Evolutionary conservation across 495 filamentous ascomycete genomes (phyloP), one percentile per base, ranked within the genome.

Genomic region (Trichoderma reesei): DNA sequence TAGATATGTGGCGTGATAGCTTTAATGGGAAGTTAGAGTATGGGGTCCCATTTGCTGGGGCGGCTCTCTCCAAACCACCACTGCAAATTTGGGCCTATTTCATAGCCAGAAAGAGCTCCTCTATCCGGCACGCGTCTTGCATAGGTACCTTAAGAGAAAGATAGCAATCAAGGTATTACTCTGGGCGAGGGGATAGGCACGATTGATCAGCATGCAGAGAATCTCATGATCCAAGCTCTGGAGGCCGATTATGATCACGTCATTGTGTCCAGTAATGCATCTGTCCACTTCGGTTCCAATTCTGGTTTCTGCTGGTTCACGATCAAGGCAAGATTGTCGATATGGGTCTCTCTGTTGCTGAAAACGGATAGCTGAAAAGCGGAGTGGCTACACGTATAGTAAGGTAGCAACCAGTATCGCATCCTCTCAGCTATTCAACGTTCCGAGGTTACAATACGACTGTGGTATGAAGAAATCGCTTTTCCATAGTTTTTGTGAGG

Each of bases 101-200:
- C 77, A 80, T 46, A 86, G 86, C 2, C 85, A 89, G 67, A 75
- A 73, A 34, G 86, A 88, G 71, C 74, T 89, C n/a, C 78, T 88
- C 66, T 82, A 82, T 67, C 76, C 88, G n/a, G 84, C 83, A 3
- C 77, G 85, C 1, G 85, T 83, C 1, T 72, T 88, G 11, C n/a
- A n/a, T n/a, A n/a, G n/a, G 73, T 89, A 38, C 72, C 78, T 20
- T 54, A 54, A 0, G 62, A 13, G 7, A 67, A n/a, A n/a, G n/a
- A n/a, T n/a, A n/a, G n/a, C 70, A 51, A 61, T 70, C 41, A 71
- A n/a, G 3, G 67, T 73, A 41, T 73, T 7, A 60, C 72, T 11
- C 33, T 73, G 48, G 72, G 72, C 42, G 72, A 73, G 61, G 70
- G 68, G 3, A 73, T 69, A 1, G 72, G 71, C 68, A 68, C 67